Conservation (phyloP, 371 early-diverging fungal genomes). For the Catenaria anguillulae region DNA sequence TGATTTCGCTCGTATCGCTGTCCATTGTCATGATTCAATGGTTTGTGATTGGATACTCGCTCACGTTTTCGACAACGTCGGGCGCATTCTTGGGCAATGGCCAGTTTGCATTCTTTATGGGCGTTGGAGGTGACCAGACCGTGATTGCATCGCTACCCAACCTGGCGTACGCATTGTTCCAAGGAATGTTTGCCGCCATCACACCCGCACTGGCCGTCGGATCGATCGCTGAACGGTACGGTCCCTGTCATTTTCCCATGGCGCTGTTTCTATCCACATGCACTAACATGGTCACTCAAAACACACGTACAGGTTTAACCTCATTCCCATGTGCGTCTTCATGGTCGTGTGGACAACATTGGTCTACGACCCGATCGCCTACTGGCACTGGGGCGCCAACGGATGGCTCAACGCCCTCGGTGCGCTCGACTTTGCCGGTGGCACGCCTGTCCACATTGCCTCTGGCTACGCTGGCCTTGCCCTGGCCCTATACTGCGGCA, state of each 20-base stretch:
- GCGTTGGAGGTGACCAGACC: conserved; percentile 37
- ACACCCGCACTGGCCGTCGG: conserved; percentile 87
- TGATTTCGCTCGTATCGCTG: conserved; percentile 46
- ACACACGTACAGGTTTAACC: conserved; percentile 1
- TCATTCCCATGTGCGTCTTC: conserved; percentile 71
- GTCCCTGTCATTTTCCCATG: too few relatives aligned
- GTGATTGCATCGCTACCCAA: conserved; percentile 44
- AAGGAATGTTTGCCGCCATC: conserved; percentile 42
- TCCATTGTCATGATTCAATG: conserved; percentile 72
- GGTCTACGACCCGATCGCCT: conserved; percentile 52
- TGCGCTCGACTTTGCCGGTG: conserved; percentile 69
- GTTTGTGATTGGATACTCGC: conserved; percentile 73
- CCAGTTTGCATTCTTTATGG: conserved; percentile 47
- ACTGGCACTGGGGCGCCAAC: conserved; percentile 79
- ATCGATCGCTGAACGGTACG: conserved; percentile 53
- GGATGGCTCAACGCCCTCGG: conserved; percentile 71
- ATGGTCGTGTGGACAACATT: conserved; percentile 84
- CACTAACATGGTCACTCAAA: too few relatives aligned
- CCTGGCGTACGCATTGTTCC: conserved; percentile 53
- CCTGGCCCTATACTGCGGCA: conserved; percentile 63
- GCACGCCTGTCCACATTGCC: conserved; percentile 81
- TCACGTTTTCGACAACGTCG: conserved; percentile 60
- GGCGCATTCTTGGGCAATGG: conserved; percentile 63
- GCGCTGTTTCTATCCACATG: too few relatives aligned
- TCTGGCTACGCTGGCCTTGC: conserved; percentile 82